A percentile compares a stretch with the other conserved stretches of the same genome.
Conservation (phyloP, 352 stramenopile genomes). For the Globisporangium yorkense region DNA sequence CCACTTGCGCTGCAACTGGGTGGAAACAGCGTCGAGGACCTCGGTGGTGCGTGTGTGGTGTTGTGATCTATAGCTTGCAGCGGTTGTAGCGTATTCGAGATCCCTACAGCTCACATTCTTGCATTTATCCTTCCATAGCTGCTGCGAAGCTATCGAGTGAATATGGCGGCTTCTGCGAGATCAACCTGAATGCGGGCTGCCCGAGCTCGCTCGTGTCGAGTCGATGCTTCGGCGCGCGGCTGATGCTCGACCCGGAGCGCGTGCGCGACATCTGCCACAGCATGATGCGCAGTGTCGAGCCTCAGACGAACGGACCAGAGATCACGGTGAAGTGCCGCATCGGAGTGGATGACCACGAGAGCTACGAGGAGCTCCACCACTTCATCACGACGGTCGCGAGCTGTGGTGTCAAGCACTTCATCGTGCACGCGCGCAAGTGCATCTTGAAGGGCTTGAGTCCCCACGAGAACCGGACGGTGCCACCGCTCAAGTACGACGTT, state of each 20-base stretch:
- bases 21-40: conserved; percentile 82
- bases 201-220: conserved; percentile 80
- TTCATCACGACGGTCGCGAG: conserved; percentile 92
- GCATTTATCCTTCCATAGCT: conserved; percentile 6
- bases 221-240: conserved; percentile 93
- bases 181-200: conserved; percentile 98
- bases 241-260: conserved; percentile 96
- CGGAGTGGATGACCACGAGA: conserved; percentile 93
- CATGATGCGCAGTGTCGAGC: conserved; percentile 61
- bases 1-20: conserved; percentile 94
- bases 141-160: conserved; percentile 68
- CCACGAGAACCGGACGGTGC: conserved; percentile 97
- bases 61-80: not conserved
- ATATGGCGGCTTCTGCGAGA: conserved; percentile 90
- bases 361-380: conserved; percentile 86
- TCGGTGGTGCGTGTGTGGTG: conserved; percentile 40
- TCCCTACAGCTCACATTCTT: not conserved
- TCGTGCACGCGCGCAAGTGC: conserved; percentile 97
- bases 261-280: conserved; percentile 90
- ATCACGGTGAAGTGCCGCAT: conserved; percentile 99
- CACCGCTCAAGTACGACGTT: conserved; percentile 94
- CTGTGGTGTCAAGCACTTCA: conserved; percentile 93
- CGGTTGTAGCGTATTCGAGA: too few relatives aligned
- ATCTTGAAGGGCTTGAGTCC: conserved; percentile 94
- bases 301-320: conserved; percentile 23